Evolutionary conservation across 192 early-diverging fungal species (phyloP).

Genomic region (Helicostylum pulchrum): DNA sequence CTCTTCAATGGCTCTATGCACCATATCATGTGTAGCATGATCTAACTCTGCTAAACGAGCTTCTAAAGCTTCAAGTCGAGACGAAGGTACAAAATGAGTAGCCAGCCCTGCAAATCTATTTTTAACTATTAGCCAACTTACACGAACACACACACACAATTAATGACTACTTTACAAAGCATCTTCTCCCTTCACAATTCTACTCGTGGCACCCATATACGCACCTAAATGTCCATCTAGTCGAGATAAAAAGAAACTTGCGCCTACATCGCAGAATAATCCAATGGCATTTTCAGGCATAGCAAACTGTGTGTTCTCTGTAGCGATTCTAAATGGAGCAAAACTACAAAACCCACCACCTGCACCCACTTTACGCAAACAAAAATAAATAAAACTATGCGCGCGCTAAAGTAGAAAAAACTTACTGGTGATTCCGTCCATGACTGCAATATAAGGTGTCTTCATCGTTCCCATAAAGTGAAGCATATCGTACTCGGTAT

Average conservation of each 20-base stretch:
- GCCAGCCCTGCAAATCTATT: constrained; percentile 84
- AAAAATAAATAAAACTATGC: no score
- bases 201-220: constrained; percentile 87
- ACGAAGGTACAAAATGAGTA: constrained; percentile 92
- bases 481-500: constrained; percentile 84
- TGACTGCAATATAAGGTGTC: constrained; percentile 87
- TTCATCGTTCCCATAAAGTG: constrained; percentile 85
- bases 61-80: constrained; percentile 75
- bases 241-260: constrained; percentile 89
- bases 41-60: constrained; percentile 78
- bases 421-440: constrained; percentile 82
- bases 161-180: constrained; percentile 58
- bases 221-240: constrained; percentile 92
- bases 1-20: constrained; percentile 89
- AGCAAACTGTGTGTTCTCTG: constrained; percentile 93
- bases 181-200: constrained; percentile 74
- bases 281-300: constrained; percentile 98
- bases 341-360: constrained; percentile 93
- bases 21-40: constrained; percentile 69
- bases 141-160: background rate
- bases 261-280: constrained; percentile 96
- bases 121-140: background rate
- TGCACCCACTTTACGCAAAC: constrained; percentile 86
- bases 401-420: no score
- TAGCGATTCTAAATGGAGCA: constrained; percentile 92